Conservation (phyloP, 441 rosid genomes). For the Syzygium syzygioides region DNA sequence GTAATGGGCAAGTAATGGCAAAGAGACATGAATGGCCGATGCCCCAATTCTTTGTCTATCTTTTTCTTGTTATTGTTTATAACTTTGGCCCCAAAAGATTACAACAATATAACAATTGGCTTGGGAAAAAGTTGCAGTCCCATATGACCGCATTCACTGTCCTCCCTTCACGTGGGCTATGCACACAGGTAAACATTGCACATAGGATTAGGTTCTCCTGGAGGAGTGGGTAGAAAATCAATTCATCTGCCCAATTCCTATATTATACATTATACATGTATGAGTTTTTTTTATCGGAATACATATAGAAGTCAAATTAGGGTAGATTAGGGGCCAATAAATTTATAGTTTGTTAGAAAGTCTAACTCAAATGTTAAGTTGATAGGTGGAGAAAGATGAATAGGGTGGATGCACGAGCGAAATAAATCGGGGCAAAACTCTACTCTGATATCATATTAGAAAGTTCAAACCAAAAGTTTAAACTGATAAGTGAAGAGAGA, state of each 20-base stretch:
- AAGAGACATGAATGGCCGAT: background rate
- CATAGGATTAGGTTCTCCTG: background rate
- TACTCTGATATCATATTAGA: too few relatives aligned
- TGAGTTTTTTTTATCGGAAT: background rate
- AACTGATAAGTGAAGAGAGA: too few relatives aligned
- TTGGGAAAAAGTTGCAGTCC: background rate
- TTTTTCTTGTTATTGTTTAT: background rate
- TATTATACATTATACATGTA: background rate
- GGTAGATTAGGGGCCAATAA: background rate
- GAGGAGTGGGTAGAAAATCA: background rate
- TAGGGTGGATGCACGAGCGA: too few relatives aligned
- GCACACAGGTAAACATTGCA: background rate
- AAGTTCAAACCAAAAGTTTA: too few relatives aligned
- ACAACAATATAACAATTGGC: background rate
- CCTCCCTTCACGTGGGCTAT: background rate
- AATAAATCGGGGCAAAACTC: too few relatives aligned
- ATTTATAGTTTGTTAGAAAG: background rate
- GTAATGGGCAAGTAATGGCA: background rate
- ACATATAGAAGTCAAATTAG: too few relatives aligned
- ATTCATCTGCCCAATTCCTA: background rate
- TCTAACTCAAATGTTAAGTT: too few relatives aligned
- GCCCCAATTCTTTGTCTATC: background rate
- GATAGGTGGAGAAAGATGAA: too few relatives aligned
- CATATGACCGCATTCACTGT: background rate
- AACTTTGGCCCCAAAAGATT: background rate